Base-by-base conservation (phyloP, 257 asterid genomes). In the Verbascum thapsus region DNA sequence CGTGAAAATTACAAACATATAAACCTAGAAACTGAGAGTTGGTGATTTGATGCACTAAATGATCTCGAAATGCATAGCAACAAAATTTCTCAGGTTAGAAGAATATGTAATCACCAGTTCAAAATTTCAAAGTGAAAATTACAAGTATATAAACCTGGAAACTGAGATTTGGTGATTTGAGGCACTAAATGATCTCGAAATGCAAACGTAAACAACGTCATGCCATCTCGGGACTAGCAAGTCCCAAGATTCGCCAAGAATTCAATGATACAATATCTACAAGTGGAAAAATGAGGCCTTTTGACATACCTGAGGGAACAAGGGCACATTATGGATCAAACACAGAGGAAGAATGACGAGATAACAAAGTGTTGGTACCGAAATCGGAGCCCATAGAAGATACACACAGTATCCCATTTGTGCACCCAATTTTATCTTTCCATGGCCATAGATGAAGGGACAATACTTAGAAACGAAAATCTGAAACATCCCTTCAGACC, bases 401-500 rank as follows among this genome's bases (percentile, higher is more conserved):
- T 79, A 88, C 0, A 81, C 22, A 23, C 85, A 82, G 9, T 87
- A 87, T 15, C 94, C 94, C 94, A 84, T 85, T 55, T 84, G 92
- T 3, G 90, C 85, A 44, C 80, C 80, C 9, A 87, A 30, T 40
- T 55, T 67, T 57, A 88, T 82, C 66, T 72, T 87, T 0, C 83
- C 80, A 17, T 54, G 70, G 0, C 84, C 95, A 69, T 72, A 74
- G 12, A 66, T 63, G 68, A 85, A 85, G 64, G 96, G 94, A 32
- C 94, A 83, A 37, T 83, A 76, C 69, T 83, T 75, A 60, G 89
- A 84, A n/a, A 75, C 19, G 78, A 91, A 91, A 48, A 85, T 82
- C 73, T 85, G 95, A 53, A 91, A 84, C 80, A 84, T 18, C 32
- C 98, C 98, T 53, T 82, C 91, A 1, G 80, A 70, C 98, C 98